These are phyloP conservation scores for Colletotrichum agaves DNA, from an alignment of 2,329 filamentous ascomycete genomes.

Conservation along the genomic window DNA sequence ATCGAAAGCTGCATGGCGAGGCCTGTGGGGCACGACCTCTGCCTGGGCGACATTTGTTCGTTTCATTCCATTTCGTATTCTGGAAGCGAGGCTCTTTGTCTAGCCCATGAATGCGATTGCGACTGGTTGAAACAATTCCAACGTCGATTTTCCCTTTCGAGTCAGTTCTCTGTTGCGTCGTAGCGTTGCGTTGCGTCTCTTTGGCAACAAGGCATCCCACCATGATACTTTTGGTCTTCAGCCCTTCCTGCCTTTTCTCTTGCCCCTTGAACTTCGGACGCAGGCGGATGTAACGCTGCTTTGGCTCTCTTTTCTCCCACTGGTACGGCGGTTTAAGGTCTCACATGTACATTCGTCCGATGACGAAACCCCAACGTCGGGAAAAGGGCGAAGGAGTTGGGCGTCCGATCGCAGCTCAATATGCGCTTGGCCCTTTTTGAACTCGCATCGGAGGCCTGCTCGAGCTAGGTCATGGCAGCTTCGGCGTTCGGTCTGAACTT, in stretches of 20 bases:
- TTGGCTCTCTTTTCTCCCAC: not conserved
- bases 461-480: slow-evolving; percentile 20
- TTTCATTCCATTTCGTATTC: slow-evolving; percentile 33
- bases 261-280: slow-evolving; percentile 23
- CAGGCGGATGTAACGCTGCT: slow-evolving; percentile 6
- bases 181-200: slow-evolving; percentile 24
- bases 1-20: slow-evolving; percentile 1
- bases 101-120: not conserved
- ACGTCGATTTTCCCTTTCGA: slow-evolving; percentile 15
- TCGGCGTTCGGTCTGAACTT: slow-evolving; percentile 31
- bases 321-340: slow-evolving; percentile 6
- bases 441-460: slow-evolving; percentile 30
- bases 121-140: slow-evolving; percentile 29
- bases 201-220: slow-evolving; percentile 4
- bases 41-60: slow-evolving; percentile 26
- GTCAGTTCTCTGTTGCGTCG: slow-evolving; percentile 18
- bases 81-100: slow-evolving; percentile 25
- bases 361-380: slow-evolving; percentile 21
- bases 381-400: not conserved
- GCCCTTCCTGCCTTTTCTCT: not conserved
- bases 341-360: slow-evolving; percentile 28
- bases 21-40: slow-evolving; percentile 23
- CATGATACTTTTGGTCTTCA: slow-evolving; percentile 1
- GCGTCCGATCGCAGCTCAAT: slow-evolving; percentile 26
- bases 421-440: not conserved